These are phyloP conservation scores for Trypanosoma scelopori DNA, from an alignment of 208 protist genomes.

Conservation along the genomic window DNA sequence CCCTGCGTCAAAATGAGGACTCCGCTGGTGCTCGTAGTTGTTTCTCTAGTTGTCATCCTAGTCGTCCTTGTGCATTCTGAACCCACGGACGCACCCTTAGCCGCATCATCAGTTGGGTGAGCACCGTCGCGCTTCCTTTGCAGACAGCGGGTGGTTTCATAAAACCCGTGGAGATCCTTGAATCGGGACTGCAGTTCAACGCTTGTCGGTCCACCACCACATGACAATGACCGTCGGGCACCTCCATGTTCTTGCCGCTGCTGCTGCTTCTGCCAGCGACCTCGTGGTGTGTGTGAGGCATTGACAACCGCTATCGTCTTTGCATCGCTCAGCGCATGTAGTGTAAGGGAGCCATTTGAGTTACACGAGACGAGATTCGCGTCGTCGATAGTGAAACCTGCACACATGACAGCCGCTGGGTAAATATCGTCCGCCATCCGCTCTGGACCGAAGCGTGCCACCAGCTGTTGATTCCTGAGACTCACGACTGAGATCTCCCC, in stretches of 20 bases:
- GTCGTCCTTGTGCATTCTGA: neutral
- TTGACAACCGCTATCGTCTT: too few relatives aligned
- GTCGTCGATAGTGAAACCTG: slow-evolving; percentile 30
- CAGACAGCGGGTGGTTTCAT: slow-evolving; percentile 31
- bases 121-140: slow-evolving; percentile 24
- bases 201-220: slow-evolving; percentile 46
- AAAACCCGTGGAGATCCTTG: slow-evolving; percentile 62
- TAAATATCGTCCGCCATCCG: neutral
- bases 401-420: slow-evolving; percentile 14
- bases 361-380: slow-evolving; percentile 26
- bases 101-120: neutral
- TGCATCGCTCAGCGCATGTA: slow-evolving; percentile 15
- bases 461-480: neutral
- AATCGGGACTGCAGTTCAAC: slow-evolving; percentile 64
- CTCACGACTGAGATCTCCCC: slow-evolving; percentile 3
- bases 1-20: slow-evolving; percentile 14
- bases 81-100: neutral
- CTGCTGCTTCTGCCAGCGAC: neutral
- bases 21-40: slow-evolving; percentile 13
- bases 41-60: neutral
- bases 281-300: neutral
- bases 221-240: slow-evolving; percentile 38
- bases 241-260: slow-evolving; percentile 6
- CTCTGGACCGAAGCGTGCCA: slow-evolving; percentile 1
- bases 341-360: slow-evolving; percentile 21